A percentile compares a stretch with the other conserved stretches of the same genome.
Conservation (phyloP, 2,329 filamentous ascomycete genomes). For the Alternaria burnsii region DNA sequence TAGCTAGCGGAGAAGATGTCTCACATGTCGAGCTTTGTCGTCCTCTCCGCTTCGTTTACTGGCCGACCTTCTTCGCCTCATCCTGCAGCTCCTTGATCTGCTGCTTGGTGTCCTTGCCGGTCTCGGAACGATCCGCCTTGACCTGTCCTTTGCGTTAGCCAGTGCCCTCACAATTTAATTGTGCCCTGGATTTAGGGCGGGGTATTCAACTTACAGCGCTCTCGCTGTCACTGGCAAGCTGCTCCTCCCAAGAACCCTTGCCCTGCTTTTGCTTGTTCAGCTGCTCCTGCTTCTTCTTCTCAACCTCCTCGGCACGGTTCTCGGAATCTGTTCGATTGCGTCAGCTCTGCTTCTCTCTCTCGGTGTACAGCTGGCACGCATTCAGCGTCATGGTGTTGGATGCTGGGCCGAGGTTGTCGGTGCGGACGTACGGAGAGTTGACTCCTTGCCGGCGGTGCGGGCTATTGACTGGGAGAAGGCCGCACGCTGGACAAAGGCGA, state of each 20-base stretch:
- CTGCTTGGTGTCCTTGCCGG: constrained; percentile 48
- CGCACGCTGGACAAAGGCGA: constrained; percentile 44
- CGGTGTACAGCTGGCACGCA: neutral
- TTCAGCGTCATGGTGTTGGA: neutral
- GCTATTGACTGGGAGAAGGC: constrained; percentile 51
- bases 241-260: constrained; percentile 55
- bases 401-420: constrained; percentile 1
- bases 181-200: no score
- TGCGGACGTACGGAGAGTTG: constrained; percentile 52
- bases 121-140: constrained; percentile 56
- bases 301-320: constrained; percentile 51
- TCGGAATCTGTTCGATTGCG: constrained; percentile 33
- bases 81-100: constrained; percentile 59
- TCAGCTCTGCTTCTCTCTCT: constrained; percentile 16
- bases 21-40: neutral
- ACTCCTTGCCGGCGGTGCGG: constrained; percentile 55
- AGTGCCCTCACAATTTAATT: neutral
- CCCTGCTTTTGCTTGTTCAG: constrained; percentile 56
- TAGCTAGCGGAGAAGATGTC: neutral
- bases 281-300: constrained; percentile 55
- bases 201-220: constrained; percentile 42
- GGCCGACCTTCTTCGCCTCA: constrained; percentile 49
- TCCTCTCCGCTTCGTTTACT: neutral
- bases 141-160: constrained; percentile 34
- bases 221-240: constrained; percentile 55